Base-by-base conservation (phyloP, 768 basidiomycete genomes). In the Termitomyces sp. region DNA sequence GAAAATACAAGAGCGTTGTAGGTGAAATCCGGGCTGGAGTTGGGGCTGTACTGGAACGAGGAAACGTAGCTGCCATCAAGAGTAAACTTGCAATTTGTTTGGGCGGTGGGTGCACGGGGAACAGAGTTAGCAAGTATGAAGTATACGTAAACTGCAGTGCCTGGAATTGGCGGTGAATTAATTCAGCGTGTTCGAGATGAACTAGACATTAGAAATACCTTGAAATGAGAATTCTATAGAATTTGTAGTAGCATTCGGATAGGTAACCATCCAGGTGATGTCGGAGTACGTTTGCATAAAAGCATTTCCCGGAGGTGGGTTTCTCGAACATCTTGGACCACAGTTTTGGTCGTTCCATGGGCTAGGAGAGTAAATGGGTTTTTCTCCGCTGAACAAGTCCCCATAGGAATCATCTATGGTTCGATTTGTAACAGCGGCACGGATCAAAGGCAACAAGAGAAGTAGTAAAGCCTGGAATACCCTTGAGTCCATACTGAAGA, bases 121-220 rank as follows among this genome's bases (percentile, higher is more conserved):
- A 62, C 61, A n/a, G 68, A 63, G 62, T 78, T 76, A n/a, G 73
- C 71, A 12, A 77, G 73, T 35, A 78, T 74, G 46, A 79, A 77
- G 57, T 69, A 79, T 16, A 78, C 71, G 55, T 77, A 76, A 11
- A 78, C 68, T 1, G 74, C 76, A n/a, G 71, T 73, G 16, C 76
- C 76, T 79, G 42, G 46, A 33, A 33, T 4, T 40, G 28, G 16
- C 22, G 11, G 8, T 35, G 22, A 32, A 13, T 42, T n/a, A 8
- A n/a, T 8, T 55, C 32, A 11, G 9, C 9, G n/a, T 42, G 28
- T 7, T 45, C 9, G 11, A 56, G 12, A 20, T 8, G n/a, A 20
- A 42, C 2, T 45, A 6, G 2, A 38, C 20, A 2, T 22, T 22
- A 15, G 6, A 1, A 22, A 8, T 36, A 63, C 67, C 62, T 62